Evolutionary conservation across 441 rosid species (phyloP), one percentile per base, ranked within the genome.

Genomic region (Macaranga tanarius): DNA sequence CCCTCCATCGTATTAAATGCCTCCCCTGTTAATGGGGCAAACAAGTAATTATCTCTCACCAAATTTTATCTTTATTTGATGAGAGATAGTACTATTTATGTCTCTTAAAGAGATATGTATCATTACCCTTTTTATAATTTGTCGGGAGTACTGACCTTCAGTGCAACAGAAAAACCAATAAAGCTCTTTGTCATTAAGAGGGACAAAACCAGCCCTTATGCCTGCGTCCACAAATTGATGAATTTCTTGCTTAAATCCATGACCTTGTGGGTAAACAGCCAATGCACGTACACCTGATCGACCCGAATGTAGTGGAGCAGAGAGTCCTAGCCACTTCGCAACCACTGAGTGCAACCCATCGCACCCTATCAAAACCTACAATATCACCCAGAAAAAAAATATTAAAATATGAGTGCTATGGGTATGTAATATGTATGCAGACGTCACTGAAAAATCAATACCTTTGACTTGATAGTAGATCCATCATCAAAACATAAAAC

Each of bases 271-370:
- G 26, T 19, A 80, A 15, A 72, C 31, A 0, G 87, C 67, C 48
- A 87, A 16, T 23, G 86, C 84, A 5, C 84, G 82, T 8, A 77
- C 75, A 0, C 75, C 84, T 0, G 72, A 76, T 69, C 87, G 73
- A 0, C 90, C 85, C 0, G 87, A 81, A 61, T 80, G 22, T 2
- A 74, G 55, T 1, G 86, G 76, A 17, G 26, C 67, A 0, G 82
- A 9, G 0, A 87, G 80, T 19, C 86, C 87, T 38, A 87, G 56
- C 85, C 78, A 75, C 1, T 69, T 50, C 5, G 85, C 84, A 25
- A 85, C 84, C 38, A 60, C 22, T 0, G 88, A 87, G 74, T 85
- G 84, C 44, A 82, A 79, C 34, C 90, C 90, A 17, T 86, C 88
- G 28, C 88, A 86, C 25, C 87, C 88, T 55, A 86, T 81, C 73